Evolutionary conservation across 192 early-diverging fungal species (phyloP).

Genomic region (Oehlia diaphana): DNA sequence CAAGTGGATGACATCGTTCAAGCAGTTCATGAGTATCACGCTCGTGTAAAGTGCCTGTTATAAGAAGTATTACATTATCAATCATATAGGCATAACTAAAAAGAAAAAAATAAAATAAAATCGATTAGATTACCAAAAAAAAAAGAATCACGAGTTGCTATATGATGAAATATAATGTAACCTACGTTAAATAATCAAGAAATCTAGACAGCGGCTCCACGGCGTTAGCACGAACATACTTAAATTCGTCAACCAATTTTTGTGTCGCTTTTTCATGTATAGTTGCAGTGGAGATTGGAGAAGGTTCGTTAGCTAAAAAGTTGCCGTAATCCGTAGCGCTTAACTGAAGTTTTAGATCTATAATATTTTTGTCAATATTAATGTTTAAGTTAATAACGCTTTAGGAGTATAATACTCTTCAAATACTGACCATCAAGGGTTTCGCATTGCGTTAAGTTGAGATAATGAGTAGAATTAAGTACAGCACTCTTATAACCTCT

Average conservation of each 20-base stretch:
- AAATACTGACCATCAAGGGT: conserved; percentile 79
- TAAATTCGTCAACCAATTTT: conserved; percentile 88
- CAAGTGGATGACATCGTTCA: conserved; percentile 96
- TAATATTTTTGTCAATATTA: background rate
- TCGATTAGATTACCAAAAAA: background rate
- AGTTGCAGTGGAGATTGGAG: conserved; percentile 90
- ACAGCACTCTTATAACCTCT: conserved; percentile 92
- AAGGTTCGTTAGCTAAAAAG: conserved; percentile 94
- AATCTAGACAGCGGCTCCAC: conserved; percentile 84
- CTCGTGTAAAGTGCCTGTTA: conserved; percentile 97
- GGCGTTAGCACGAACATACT: conserved; percentile 86
- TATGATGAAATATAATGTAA: conserved; percentile 11
- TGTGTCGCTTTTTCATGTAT: conserved; percentile 88
- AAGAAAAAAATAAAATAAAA: conserved; percentile 14
- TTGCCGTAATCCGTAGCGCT: conserved; percentile 94
- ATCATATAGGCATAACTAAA: conserved; percentile 97
- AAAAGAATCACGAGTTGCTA: background rate
- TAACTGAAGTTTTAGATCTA: conserved; percentile 94
- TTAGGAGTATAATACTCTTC: background rate
- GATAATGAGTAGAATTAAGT: conserved; percentile 77
- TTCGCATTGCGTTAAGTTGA: conserved; percentile 97
- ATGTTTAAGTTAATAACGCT: background rate
- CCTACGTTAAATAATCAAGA: conserved; percentile 94
- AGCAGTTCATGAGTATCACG: conserved; percentile 96
- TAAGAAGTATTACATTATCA: conserved; percentile 97